phyloP scores from a whole-genome alignment of 2,329 filamentous ascomycete genomes.

The Neonectria magnoliae region DNA sequence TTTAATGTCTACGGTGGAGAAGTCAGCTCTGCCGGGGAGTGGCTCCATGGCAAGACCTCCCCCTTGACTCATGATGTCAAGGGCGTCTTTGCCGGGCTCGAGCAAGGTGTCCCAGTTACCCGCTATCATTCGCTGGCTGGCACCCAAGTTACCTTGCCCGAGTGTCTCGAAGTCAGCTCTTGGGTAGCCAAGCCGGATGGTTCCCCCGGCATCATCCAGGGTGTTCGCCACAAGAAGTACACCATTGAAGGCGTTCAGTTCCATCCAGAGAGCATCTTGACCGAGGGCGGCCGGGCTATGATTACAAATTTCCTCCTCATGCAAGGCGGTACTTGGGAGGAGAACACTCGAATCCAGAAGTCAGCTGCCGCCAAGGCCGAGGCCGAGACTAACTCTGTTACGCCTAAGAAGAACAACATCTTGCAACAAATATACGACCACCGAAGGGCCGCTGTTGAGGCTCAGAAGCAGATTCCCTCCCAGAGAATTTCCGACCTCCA shows the following conservation, averaged over 20 bases:
- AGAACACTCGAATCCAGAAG: constrained; percentile 71
- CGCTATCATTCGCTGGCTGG: constrained; percentile 96
- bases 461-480: constrained; percentile 87
- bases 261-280: constrained; percentile 96
- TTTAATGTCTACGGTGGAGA: constrained; percentile 92
- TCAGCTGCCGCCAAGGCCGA: constrained; percentile 43
- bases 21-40: constrained; percentile 93
- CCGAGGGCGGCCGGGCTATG: constrained; percentile 87
- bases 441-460: constrained; percentile 77
- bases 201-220: constrained; percentile 91
- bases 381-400: constrained; percentile 39
- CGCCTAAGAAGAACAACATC: constrained; percentile 79
- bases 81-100: constrained; percentile 87
- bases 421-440: constrained; percentile 90
- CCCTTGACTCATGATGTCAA: constrained; percentile 87
- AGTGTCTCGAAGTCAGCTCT: constrained; percentile 88
- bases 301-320: constrained; percentile 90
- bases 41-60: constrained; percentile 96
- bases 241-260: constrained; percentile 97
- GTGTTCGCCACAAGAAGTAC: constrained; percentile 90
- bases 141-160: constrained; percentile 85
- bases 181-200: constrained; percentile 84
- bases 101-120: constrained; percentile 86
- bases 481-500: constrained; percentile 85
- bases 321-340: constrained; percentile 90